Conservation (phyloP, 352 stramenopile species). For the Aphanomyces euteiches region DNA sequence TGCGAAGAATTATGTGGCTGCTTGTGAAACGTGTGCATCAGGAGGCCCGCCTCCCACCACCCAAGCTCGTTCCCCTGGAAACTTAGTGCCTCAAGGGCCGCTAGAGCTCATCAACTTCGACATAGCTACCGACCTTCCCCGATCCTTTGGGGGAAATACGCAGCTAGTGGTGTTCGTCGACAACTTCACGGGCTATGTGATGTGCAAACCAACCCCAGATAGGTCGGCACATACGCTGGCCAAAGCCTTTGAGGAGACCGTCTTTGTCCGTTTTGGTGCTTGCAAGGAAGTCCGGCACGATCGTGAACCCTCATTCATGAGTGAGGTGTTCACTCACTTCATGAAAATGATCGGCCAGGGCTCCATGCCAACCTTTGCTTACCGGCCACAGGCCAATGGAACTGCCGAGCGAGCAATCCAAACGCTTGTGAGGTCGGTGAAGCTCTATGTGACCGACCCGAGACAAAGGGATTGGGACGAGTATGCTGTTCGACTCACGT, state of each 20-base stretch:
- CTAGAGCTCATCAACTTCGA: too few relatives aligned
- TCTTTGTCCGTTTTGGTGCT: background rate
- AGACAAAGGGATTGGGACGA: conserved; percentile 1
- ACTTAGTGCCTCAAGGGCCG: too few relatives aligned
- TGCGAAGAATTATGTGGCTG: too few relatives aligned
- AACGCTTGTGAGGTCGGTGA: background rate
- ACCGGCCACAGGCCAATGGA: background rate
- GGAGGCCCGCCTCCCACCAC: too few relatives aligned
- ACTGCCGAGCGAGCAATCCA: background rate
- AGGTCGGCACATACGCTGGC: too few relatives aligned
- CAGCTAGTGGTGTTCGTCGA: too few relatives aligned
- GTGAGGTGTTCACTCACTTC: background rate
- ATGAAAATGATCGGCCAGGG: background rate
- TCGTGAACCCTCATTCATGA: background rate
- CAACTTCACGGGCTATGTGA: too few relatives aligned
- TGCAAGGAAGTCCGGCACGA: background rate
- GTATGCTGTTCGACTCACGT: background rate
- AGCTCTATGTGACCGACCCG: background rate
- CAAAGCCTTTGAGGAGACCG: background rate
- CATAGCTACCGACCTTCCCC: too few relatives aligned
- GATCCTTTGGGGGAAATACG: too few relatives aligned
- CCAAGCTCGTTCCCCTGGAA: too few relatives aligned
- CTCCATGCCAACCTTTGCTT: background rate
- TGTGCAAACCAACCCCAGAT: too few relatives aligned
- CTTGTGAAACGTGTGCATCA: too few relatives aligned